Base-by-base conservation (phyloP, 768 basidiomycete genomes). In the Suillus occidentalis region DNA sequence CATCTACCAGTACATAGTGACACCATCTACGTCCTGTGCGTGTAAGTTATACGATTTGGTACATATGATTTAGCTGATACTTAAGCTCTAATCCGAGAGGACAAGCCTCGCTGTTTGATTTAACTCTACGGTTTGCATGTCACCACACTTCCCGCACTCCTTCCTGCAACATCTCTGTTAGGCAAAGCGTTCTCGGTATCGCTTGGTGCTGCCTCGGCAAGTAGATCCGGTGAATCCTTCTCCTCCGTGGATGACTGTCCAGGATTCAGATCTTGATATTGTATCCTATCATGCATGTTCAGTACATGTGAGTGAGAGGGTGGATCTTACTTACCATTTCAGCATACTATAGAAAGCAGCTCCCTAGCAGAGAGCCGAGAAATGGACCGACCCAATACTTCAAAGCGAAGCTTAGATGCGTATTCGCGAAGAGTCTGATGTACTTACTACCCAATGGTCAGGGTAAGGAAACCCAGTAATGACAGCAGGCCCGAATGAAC, bases 301-400 rank as follows among this genome's bases (percentile, higher is more conserved):
- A 59, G 58, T 31, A 25, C 55, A 70, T 45, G 65, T 66, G 47
- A 37, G n/a, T 63, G 28, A 36, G 64, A 40, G 25, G 40, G 52
- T 28, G 22, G 43, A 31, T 25, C 50, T 28, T 25, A 75, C 79
- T 67, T 66, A 84, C 81, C 69, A 77, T 71, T 89, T 90, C 66
- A 90, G 80, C 22, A 82, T 66, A 39, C 79, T 72, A 72, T 90
- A 92, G 69, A 91, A 81, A 9, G 70, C 80, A 20, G 84, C 79
- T 42, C 78, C 88, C 12, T n/a, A 92, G 78, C 14, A 91, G 72
- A 7, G 87, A 82, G 36, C 91, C 90, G 25, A 91, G 78, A 62
- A 83, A 83, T 0, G 89, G 89, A 42, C 90, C 90, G 12, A 90
- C 75, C 89, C 89, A 89, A 69, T 89, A 89, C 87, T 89, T 63